Base-by-base conservation (phyloP, 2,329 filamentous ascomycete species). In the Grosmannia clavigera region DNA sequence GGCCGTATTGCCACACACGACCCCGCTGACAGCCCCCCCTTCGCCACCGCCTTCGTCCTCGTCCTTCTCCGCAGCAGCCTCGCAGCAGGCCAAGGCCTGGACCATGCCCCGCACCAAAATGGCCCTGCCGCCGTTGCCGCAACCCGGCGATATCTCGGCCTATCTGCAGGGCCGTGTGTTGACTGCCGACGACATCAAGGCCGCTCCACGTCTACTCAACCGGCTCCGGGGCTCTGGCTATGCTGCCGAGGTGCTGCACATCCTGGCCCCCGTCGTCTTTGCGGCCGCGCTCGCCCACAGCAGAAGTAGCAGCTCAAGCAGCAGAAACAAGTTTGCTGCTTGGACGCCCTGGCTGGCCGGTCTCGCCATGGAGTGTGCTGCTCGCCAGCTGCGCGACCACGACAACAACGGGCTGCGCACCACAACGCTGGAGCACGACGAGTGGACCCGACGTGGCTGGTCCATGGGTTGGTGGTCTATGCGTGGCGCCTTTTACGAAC, bases 401-500 rank as follows among this genome's bases (percentile, higher is more conserved):
- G 35, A 87, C 38, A 86, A 40, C 31, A 58, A 38, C 22, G 56
- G 90, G 35, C 76, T 94, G 63, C 81, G 89, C 57, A 91, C 94
- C 38, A 96, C 92, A 29, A 84, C 87, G 10, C 78, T 99, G 22
- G 94, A 99, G 74, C 84, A 86, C 60, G 92, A 96, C 66, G 92
- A 97, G 75, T 84, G 95, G 79, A 85, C 80, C 69, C 91, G 90
- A 73, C 81, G 94, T 64, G 91, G 88, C 48, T 95, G 91, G 90
- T 85, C 84, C 2, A 86, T 96, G 78, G 88, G 85, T 25, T 97
- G 94, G 92, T 99, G 94, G 94, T 75, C 82, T 31, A 94, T 99
- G 90, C 84, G 92, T 62, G 92, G 94, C n/a, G 91, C 92, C 2
- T 95, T 95, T 67, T 99, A 99, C 73, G 90, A 97, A 73, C 90